Evolutionary conservation across 2,329 filamentous ascomycete species (phyloP), one percentile per base, ranked within the genome.

Genomic region (Byssochlamys sp.): DNA sequence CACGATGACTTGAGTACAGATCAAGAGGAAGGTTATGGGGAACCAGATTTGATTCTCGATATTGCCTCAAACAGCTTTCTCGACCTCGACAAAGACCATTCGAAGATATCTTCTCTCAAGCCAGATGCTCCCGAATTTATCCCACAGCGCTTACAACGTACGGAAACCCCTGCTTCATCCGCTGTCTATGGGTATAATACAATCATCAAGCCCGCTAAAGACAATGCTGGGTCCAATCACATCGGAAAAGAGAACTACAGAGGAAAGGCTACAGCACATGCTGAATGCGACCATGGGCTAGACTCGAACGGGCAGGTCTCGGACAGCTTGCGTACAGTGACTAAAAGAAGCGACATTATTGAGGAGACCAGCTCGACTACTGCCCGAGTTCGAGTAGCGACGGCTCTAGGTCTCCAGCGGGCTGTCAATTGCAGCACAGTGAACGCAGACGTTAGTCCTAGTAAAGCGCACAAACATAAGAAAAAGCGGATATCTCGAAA

Each of bases 121-220:
- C 68, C 73, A 6, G 72, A 76, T 55, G 72, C 73, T n/a, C 72
- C 73, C 14, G 73, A 72, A 57, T 76, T 76, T 59, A 59, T 76
- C 50, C 74, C 73, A 48, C 53, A 45, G 53, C 48, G 49, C 25
- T 28, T 27, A 1, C 49, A 28, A 14, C 49, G 29, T 31, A 14
- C 24, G 35, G 33, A 60, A 39, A 29, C 14, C 11, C 14, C 28
- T 54, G 4, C 28, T 24, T 24, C 31, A 10, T 5, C 11, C 1
- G n/a, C 53, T 45, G 3, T 45, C 39, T 19, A 45, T 19, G 39
- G 19, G 19, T 4, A 9, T 45, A 19, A 45, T 9, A 14, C 39
- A 7, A 14, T 45, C n/a, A 24, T 45, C 3, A 14, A 24, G 25
- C 4, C 27, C 19, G 12, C 53, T 7, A 54, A 39, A n/a, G 19